Percentiles rank a stretch among this genome's conserved stretches.
These are phyloP conservation scores for Triticum turgidum DNA, from an alignment of 176 grass and related monocot species.

Conservation along the genomic window DNA sequence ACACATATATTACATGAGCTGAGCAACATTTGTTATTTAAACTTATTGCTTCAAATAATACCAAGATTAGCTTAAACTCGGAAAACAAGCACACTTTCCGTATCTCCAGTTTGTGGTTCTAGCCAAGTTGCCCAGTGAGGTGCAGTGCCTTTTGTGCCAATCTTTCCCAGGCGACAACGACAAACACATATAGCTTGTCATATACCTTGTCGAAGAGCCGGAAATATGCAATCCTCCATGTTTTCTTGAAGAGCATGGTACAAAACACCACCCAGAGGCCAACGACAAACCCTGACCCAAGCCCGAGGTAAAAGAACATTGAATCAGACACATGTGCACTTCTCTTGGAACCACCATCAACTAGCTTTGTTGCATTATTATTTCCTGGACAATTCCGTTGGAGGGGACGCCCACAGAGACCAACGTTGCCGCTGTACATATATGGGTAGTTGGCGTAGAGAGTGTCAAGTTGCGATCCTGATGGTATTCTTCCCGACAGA, in stretches of 20 bases:
- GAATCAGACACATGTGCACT: neutral
- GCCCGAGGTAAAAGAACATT: neutral
- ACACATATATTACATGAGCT: too few species aligned
- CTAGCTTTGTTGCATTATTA: neutral
- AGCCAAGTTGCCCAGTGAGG: too few species aligned
- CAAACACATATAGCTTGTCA: neutral
- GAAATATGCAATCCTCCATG: neutral
- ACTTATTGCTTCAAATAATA: too few species aligned
- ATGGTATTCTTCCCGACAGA: slow-evolving; percentile 28
- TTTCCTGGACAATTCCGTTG: neutral
- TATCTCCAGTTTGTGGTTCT: too few species aligned
- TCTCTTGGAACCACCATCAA: too few species aligned
- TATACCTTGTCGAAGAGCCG: too few species aligned
- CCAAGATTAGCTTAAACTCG: too few species aligned
- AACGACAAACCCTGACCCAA: slow-evolving; percentile 14
- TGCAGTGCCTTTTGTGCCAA: neutral
- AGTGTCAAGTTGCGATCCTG: slow-evolving; percentile 33
- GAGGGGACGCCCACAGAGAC: slow-evolving; percentile 28
- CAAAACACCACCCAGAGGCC: slow-evolving; percentile 35
- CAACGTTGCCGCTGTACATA: slow-evolving; percentile 25
- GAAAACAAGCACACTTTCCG: too few species aligned
- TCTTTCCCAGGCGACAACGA: neutral
- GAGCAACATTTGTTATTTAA: too few species aligned
- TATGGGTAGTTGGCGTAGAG: neutral
- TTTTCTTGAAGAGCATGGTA: slow-evolving; percentile 12